Evolutionary conservation across 768 basidiomycete species (phyloP).

Genomic region (Leccinum truebloodii): DNA sequence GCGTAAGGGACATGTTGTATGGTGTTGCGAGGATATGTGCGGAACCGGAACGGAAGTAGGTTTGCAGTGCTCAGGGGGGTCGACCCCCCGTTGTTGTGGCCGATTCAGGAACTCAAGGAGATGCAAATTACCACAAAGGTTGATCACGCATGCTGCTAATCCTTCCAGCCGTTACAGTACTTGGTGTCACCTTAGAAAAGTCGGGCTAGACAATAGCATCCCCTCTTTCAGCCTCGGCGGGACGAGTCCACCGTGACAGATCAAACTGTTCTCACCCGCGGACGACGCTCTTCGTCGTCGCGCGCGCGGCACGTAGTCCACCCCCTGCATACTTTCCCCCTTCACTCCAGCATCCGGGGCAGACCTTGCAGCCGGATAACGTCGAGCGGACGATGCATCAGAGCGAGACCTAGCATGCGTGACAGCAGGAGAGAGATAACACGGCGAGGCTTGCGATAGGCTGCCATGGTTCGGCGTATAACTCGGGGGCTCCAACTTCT

Average conservation of each 20-base stretch:
- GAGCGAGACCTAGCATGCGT: conserved; percentile 25
- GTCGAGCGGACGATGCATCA: conserved; percentile 17
- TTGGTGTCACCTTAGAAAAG: conserved; percentile 3
- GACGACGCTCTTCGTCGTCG: conserved; percentile 49
- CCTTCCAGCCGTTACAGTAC: not conserved
- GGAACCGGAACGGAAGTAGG: too few species aligned
- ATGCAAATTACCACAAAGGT: too few species aligned
- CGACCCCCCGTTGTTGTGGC: too few species aligned
- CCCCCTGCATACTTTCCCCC: conserved; percentile 2
- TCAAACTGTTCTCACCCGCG: conserved; percentile 40
- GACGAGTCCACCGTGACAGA: conserved; percentile 2
- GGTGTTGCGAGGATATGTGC: not conserved
- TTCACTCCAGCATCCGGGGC: conserved; percentile 7
- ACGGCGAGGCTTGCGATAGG: conserved; percentile 4
- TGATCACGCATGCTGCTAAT: conserved; percentile 1
- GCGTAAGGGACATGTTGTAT: conserved; percentile 55
- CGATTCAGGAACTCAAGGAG: too few species aligned
- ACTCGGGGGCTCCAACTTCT: conserved; percentile 53
- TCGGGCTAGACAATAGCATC: not conserved
- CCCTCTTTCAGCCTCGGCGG: not conserved
- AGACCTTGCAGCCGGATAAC: conserved; percentile 14
- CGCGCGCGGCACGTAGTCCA: conserved; percentile 14
- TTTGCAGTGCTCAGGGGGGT: too few species aligned
- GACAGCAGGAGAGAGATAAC: conserved; percentile 3
- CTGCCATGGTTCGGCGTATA: conserved; percentile 10